Evolutionary conservation across 169 alveolate species (phyloP), one percentile per base, ranked within the genome.

Genomic region (Cyclospora cayetanensis): DNA sequence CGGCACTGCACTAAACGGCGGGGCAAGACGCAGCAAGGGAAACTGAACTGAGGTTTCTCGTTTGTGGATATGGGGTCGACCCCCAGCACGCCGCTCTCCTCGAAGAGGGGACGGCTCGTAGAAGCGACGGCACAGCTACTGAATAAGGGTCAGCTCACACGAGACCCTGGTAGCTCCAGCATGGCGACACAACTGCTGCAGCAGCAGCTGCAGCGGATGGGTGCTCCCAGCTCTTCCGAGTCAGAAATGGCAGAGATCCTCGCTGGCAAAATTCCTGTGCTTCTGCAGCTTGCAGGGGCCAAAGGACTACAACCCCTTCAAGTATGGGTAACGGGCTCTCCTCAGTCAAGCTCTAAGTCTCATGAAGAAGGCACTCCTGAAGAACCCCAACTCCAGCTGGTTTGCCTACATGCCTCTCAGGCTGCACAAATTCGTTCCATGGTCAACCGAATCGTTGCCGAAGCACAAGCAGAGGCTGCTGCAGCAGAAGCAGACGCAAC

Each of bases 201-300:
- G 85, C 83, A 7, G n/a, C 85, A 74, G 65, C 85, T 74, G 41
- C 85, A 41, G 42, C 85, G 42, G 55, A 39, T 74, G 37, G 63
- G 65, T 1, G 4, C 55, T 41, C 22, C 85, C 85, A 25, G 1
- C 65, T n/a, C 29, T 3, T 22, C 85, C 27, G 85, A 74, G 41
- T 20, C 85, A 1, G 85, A 74, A 25, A 39, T 74, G 4, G 65
- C 85, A 9, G 85, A 74, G 25, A 52, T 63, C 27, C 85, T 74
- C 15, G 65, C 39, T 1, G 85, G 85, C 25, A 34, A 39, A 3
- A 12, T 74, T 25, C 85, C 85, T 27, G n/a, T 74, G 41, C 35
- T 74, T 34, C 65, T 74, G 85, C 85, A 74, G 34, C 25, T 74
- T 74, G 85, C 35, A 5, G 15, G 22, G 25, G 43, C 42, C 2